phyloP scores from a whole-genome alignment of 2,329 filamentous ascomycete species.

The Colletotrichum sojae region DNA sequence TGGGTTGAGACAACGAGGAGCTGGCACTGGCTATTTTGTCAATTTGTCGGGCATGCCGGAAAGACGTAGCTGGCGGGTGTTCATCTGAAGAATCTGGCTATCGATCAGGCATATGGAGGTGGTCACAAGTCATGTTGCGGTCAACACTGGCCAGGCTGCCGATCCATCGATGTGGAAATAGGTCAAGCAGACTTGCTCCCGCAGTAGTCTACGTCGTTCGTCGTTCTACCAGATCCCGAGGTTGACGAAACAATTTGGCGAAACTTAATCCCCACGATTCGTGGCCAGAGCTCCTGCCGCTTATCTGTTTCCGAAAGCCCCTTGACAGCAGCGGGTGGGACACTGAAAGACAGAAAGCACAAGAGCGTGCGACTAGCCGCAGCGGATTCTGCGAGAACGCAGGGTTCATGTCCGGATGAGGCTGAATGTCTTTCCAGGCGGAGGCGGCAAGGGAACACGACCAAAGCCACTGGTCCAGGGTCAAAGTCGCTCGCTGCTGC shows the following conservation, averaged over 20 bases:
- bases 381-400: slow-evolving; percentile 24
- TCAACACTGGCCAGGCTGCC: background rate
- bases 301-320: slow-evolving; percentile 9
- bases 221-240: background rate
- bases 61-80: background rate
- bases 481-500: slow-evolving; percentile 5
- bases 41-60: background rate
- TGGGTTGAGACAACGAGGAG: slow-evolving; percentile 8
- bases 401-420: slow-evolving; percentile 19
- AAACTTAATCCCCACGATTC: slow-evolving; percentile 12
- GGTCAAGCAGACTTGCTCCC: no score
- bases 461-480: slow-evolving; percentile 13
- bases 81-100: background rate
- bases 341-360: slow-evolving; percentile 2
- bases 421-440: slow-evolving; percentile 21
- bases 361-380: slow-evolving; percentile 4
- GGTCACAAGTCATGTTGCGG: background rate
- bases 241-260: background rate
- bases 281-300: background rate
- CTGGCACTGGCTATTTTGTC: background rate
- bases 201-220: background rate
- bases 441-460: slow-evolving; percentile 22
- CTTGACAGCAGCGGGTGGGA: slow-evolving; percentile 12
- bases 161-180: no score
- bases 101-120: background rate